Evolutionary conservation across 192 early-diverging fungal genomes (phyloP), one percentile per base, ranked within the genome.

Genomic region (Coemansia sp.): DNA sequence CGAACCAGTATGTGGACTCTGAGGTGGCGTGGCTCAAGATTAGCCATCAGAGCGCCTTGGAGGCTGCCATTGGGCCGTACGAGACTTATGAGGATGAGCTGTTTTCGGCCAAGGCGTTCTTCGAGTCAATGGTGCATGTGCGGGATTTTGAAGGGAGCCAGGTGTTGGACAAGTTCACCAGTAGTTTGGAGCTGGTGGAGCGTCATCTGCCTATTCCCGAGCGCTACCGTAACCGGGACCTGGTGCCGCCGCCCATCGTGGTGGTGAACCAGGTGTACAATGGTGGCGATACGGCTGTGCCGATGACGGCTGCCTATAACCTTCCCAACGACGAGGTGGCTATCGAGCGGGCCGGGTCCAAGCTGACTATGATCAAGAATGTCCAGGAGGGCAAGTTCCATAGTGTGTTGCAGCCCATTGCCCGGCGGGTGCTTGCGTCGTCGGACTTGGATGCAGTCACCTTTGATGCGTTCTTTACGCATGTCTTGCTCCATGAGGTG

Each of bases 241-340:
- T 88, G 25, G 66, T 74, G 1, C 76, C 80, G 27, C 76, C 86
- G 23, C 83, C 84, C 7, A 88, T 88, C 38, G 69, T 85, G 38
- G 83, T 85, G 23, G 84, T 85, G 41, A 84, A 88, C 60, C 83
- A 88, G 57, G 64, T 88, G 3, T 84, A 82, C 55, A 61, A 76
- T 50, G 82, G 82, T 17, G 82, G 86, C 38, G 86, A 86, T 51
- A 82, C 81, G 17, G 77, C 80, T 10, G 85, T 83, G 29, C 84
- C 86, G 19, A 84, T 85, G 79, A 83, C 82, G 0, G 82, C 86
- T 1, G 86, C 86, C 13, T 88, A 83, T 52, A 88, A 88, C 38
- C 55, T 88, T 44, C 86, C 86, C 11, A 88, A 88, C 49, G 84
- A 88, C 42, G 84, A 88, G 68, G 78, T 76, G 6, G 82, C 83